Evolutionary conservation across 345 rosid species (phyloP).

Genomic region (Acer saccharum): DNA sequence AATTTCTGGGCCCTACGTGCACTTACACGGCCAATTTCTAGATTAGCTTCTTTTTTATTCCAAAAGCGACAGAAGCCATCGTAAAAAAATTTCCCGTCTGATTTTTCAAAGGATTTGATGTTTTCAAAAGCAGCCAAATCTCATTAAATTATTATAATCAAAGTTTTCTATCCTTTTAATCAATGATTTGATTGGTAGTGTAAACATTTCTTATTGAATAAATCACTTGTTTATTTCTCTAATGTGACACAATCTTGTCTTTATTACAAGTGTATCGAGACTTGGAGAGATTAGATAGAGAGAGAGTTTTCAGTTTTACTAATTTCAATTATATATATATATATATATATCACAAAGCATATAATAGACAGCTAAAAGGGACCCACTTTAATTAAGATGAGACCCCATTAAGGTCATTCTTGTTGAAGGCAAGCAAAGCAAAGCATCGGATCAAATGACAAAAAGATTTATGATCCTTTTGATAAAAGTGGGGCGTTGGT

Average conservation of each 20-base stretch:
- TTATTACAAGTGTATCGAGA: slow-evolving; percentile 13
- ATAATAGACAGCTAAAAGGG: background rate
- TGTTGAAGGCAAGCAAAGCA: background rate
- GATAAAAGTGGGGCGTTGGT: slow-evolving; percentile 8
- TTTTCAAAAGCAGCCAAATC: background rate
- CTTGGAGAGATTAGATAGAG: too few relatives aligned
- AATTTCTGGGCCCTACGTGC: slow-evolving; percentile 9
- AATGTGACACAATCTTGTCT: slow-evolving; percentile 28
- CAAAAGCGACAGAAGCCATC: background rate
- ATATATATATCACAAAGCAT: background rate
- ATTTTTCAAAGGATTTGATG: slow-evolving; percentile 12
- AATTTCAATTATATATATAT: slow-evolving; percentile 2
- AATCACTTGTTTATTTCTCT: slow-evolving; percentile 15
- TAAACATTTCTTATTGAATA: background rate
- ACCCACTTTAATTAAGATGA: background rate
- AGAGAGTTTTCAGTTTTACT: slow-evolving; percentile 1
- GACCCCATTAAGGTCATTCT: background rate
- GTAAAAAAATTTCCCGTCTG: slow-evolving; percentile 10
- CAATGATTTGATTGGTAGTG: slow-evolving; percentile 17
- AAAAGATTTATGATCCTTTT: background rate
- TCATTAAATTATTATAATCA: background rate
- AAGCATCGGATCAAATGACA: background rate
- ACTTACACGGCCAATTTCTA: background rate
- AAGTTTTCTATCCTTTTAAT: background rate
- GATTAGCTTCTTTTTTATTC: background rate